Evolutionary conservation across 345 rosid genomes (phyloP).

Genomic region (Nasturtium officinale): DNA sequence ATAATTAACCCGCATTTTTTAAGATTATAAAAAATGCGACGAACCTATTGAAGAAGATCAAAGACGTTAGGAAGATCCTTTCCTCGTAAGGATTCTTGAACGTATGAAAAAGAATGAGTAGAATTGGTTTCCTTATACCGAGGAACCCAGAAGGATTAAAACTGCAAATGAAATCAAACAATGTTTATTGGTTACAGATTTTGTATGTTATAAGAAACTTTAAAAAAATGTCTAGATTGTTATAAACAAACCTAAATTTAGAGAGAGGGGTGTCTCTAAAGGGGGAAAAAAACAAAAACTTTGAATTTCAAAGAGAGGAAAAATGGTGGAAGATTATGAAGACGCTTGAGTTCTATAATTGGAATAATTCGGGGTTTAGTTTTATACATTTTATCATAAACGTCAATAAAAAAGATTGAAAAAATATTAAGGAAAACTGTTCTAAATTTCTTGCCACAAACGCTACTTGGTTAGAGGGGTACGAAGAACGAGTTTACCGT

Average conservation of each 20-base stretch:
- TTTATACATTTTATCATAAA: not conserved
- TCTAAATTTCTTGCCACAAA: conserved; percentile 54
- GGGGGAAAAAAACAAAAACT: conserved; percentile 5
- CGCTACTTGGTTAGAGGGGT: conserved; percentile 42
- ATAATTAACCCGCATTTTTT: not conserved
- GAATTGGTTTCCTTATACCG: not conserved
- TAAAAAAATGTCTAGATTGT: not conserved
- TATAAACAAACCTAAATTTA: conserved; percentile 21
- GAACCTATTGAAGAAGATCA: conserved; percentile 41
- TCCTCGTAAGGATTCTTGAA: conserved; percentile 14
- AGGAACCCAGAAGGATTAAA: conserved; percentile 33
- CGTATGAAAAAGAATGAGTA: conserved; percentile 30
- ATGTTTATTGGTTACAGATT: conserved; percentile 2
- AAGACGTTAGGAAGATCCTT: conserved; percentile 39
- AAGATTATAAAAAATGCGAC: not conserved
- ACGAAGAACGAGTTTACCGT: conserved; percentile 43
- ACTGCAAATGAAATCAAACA: conserved; percentile 34
- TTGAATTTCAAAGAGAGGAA: conserved; percentile 15
- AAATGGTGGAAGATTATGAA: conserved; percentile 25
- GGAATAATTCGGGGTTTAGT: conserved; percentile 15
- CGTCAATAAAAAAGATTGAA: not conserved
- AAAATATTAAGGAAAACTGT: conserved; percentile 23
- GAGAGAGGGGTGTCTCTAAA: conserved; percentile 41
- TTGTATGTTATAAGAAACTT: not conserved
- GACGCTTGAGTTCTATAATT: conserved; percentile 36